phyloP scores from a whole-genome alignment of 208 protist genomes.

The Leishmania turanica region DNA sequence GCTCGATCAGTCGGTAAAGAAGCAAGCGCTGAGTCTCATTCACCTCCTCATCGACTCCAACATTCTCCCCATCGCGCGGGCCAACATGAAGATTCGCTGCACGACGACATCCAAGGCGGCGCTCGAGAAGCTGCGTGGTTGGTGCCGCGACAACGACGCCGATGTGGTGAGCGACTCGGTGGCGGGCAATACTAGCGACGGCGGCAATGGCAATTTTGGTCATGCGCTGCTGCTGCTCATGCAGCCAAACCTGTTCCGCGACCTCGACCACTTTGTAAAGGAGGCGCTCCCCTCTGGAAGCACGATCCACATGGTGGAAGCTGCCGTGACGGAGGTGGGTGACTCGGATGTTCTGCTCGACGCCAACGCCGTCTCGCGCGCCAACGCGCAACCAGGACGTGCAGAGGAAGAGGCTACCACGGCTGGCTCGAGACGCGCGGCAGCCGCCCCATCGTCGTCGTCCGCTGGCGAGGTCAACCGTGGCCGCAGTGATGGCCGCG shows the following conservation, averaged over 20 bases:
- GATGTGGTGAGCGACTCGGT: constrained; percentile 39
- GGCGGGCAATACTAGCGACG: constrained; percentile 1
- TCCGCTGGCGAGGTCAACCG: neutral
- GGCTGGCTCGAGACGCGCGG: neutral
- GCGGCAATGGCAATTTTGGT: neutral
- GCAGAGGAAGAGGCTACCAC: constrained; percentile 5
- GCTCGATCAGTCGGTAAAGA: constrained; percentile 91
- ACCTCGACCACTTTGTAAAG: constrained; percentile 78
- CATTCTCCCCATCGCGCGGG: constrained; percentile 93
- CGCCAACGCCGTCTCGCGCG: constrained; percentile 15
- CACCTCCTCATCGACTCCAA: constrained; percentile 81
- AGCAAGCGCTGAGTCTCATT: constrained; percentile 95
- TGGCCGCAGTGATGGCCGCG: constrained; percentile 5
- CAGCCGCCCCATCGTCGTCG: neutral
- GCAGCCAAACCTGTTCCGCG: constrained; percentile 76
- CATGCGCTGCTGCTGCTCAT: constrained; percentile 62
- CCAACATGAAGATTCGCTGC: constrained; percentile 94
- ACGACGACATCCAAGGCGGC: constrained; percentile 45
- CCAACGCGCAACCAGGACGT: constrained; percentile 20
- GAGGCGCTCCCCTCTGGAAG: constrained; percentile 57
- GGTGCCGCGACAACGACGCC: constrained; percentile 58
- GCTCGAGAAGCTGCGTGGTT: constrained; percentile 47
- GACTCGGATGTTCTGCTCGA: constrained; percentile 34
- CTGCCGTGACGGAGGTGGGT: constrained; percentile 59
- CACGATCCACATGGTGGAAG: constrained; percentile 76